Conservation (phyloP, 2,329 filamentous ascomycete species). For the Exophiala bonariae region DNA sequence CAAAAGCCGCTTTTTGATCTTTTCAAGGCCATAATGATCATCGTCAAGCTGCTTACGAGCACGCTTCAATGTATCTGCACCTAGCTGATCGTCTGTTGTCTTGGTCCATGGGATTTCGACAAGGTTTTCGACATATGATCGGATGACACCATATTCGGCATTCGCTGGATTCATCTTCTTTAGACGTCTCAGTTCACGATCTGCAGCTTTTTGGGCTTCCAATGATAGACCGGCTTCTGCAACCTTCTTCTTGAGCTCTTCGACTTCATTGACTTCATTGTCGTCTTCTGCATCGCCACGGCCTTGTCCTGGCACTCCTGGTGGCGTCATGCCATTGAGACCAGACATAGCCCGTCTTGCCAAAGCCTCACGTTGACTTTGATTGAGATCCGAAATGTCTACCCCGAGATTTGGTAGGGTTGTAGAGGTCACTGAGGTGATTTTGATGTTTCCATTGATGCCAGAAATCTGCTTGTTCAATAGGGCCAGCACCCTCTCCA, state of each 20-base stretch:
- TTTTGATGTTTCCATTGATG: constrained; percentile 84
- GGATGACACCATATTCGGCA: constrained; percentile 90
- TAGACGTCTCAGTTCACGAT: constrained; percentile 81
- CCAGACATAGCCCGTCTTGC: constrained; percentile 45
- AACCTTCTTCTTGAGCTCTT: constrained; percentile 86
- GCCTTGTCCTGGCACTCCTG: constrained; percentile 46
- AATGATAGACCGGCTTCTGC: constrained; percentile 76
- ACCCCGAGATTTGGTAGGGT: constrained; percentile 61
- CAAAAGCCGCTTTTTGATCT: constrained; percentile 92
- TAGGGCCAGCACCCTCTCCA: constrained; percentile 80
- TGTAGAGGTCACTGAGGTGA: constrained; percentile 73
- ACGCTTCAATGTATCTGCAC: constrained; percentile 71
- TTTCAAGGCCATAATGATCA: constrained; percentile 94
- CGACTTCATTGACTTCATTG: constrained; percentile 83
- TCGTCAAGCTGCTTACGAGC: constrained; percentile 90
- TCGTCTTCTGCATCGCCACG: constrained; percentile 62
- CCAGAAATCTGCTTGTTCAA: constrained; percentile 77
- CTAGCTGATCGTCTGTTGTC: constrained; percentile 81
- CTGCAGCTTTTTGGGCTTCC: constrained; percentile 86
- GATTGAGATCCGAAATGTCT: constrained; percentile 53
- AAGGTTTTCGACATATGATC: constrained; percentile 91
- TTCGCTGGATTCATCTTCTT: constrained; percentile 96
- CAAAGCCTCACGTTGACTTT: constrained; percentile 46
- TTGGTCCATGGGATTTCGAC: constrained; percentile 91
- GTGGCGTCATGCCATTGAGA: constrained; percentile 41